These are phyloP conservation scores for Neurospora sp. DNA, from an alignment of 495 filamentous ascomycete species.

Conservation along the genomic window DNA sequence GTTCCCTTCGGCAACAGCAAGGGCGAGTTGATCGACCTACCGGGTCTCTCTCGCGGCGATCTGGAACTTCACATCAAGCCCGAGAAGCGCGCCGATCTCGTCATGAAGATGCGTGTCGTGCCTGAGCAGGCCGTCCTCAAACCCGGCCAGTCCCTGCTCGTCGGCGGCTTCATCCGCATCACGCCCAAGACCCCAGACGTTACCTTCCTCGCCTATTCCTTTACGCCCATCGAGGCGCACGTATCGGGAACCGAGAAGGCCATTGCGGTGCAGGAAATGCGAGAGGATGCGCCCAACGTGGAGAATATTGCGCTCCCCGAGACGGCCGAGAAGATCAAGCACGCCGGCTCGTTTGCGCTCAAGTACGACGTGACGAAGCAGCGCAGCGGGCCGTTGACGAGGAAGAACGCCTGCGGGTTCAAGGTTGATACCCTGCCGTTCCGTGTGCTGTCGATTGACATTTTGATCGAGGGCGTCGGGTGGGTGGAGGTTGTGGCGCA, in stretches of 20 bases:
- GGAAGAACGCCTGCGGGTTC: slow-evolving; percentile 39
- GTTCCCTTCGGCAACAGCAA: slow-evolving; percentile 73
- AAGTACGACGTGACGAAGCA: slow-evolving; percentile 71
- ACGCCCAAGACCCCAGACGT: slow-evolving; percentile 47
- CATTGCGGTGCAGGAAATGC: slow-evolving; percentile 50
- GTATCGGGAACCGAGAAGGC: slow-evolving; percentile 71
- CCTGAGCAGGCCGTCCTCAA: slow-evolving; percentile 63
- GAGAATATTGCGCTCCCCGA: slow-evolving; percentile 49
- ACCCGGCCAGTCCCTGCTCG: slow-evolving; percentile 69
- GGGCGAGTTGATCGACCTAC: slow-evolving; percentile 88
- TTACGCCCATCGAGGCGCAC: slow-evolving; percentile 64
- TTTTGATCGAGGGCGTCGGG: slow-evolving; percentile 81
- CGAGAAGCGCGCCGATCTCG: slow-evolving; percentile 51
- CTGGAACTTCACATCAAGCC: slow-evolving; percentile 58
- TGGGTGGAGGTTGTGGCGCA: slow-evolving; percentile 89
- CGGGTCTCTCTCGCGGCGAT: slow-evolving; percentile 66
- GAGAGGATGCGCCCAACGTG: slow-evolving; percentile 39
- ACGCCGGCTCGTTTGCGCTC: slow-evolving; percentile 66
- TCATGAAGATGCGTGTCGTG: slow-evolving; percentile 63
- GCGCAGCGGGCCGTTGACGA: slow-evolving; percentile 52
- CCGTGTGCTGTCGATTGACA: slow-evolving; percentile 64
- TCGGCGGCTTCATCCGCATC: slow-evolving; percentile 83
- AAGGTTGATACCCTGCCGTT: slow-evolving; percentile 60
- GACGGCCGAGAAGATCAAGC: slow-evolving; percentile 43
- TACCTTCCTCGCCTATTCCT: slow-evolving; percentile 63